Evolutionary conservation across 805 yeast genomes (phyloP).

Genomic region (Isabelozyma pseudorhagii): DNA sequence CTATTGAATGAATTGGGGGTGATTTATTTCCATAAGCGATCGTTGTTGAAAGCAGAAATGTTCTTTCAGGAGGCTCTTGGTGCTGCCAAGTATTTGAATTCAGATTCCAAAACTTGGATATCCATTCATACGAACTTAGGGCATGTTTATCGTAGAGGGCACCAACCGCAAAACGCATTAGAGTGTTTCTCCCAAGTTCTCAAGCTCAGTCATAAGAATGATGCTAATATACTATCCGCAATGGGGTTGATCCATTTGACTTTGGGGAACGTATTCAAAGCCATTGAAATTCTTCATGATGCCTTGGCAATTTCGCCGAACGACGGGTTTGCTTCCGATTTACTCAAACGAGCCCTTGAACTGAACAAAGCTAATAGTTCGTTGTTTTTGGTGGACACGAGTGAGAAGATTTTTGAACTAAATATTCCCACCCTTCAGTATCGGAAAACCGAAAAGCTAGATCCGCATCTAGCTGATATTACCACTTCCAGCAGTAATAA

Average conservation of each 20-base stretch:
- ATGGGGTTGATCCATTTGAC: constrained; percentile 81
- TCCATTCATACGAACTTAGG: constrained; percentile 86
- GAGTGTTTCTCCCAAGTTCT: constrained; percentile 75
- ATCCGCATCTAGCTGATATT: constrained; percentile 4
- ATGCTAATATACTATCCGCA: constrained; percentile 71
- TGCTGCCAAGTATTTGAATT: constrained; percentile 64
- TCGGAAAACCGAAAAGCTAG: constrained; percentile 6
- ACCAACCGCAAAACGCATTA: constrained; percentile 62
- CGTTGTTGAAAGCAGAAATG: constrained; percentile 64
- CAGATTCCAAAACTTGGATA: constrained; percentile 80
- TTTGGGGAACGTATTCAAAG: constrained; percentile 57
- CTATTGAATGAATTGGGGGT: constrained; percentile 92
- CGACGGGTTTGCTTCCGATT: constrained; percentile 81
- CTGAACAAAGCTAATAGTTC: constrained; percentile 37
- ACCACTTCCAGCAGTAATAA: constrained; percentile 12
- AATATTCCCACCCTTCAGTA: constrained; percentile 23
- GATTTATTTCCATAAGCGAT: constrained; percentile 73
- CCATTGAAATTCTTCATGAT: constrained; percentile 74
- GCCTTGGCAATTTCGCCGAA: constrained; percentile 76
- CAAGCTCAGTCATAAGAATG: constrained; percentile 64
- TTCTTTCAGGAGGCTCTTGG: constrained; percentile 68
- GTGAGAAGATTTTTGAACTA: constrained; percentile 16
- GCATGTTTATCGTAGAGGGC: constrained; percentile 75
- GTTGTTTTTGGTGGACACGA: constrained; percentile 22
- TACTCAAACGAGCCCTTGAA: constrained; percentile 76